Evolutionary conservation across 1,284 basidiomycete species (phyloP), one percentile per base, ranked within the genome.

Genomic region (Schizophyllum commune): DNA sequence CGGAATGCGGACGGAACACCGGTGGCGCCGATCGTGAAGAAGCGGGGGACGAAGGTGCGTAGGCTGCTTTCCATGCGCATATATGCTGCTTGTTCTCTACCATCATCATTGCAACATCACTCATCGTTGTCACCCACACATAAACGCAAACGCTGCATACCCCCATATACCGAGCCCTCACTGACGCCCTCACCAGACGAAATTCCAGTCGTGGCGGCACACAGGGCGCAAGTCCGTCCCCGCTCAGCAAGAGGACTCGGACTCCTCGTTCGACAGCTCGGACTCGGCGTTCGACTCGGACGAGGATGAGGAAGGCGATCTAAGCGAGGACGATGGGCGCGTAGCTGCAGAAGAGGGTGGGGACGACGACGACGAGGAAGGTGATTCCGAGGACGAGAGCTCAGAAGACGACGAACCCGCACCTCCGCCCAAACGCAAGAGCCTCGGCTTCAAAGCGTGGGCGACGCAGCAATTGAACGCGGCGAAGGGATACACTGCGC

Each of bases 401-500:
- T 60, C 65, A 54, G 68, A 67, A 32, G 66, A 64, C 27, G 65
- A 65, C 33, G 68, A 67, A 8, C 58, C 32, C 64, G 20, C 53
- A 3, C 53, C 53, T 5, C 53, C 27, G 53, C 9, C 9, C 53
- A 27, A 21, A 19, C 53, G 20, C 27, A 27, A 66, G 51, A 81
- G 76, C 65, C 67, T 79, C 4, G 82, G 82, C 6, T 96, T 95
- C 82, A 95, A 95, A 70, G 79, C 84, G 54, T 96, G 94, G 93
- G 94, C 93, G 0, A 72, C 86, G 66, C 82, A 88, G 60, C 92
- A 95, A 64, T 77, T 93, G 55, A 82, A 77, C 63, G 71, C 73
- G 4, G 83, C 81, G 8, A 88, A 88, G 69, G 78, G 79, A 17
- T 82, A 86, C 62, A 75, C 68, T 55, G 32, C 65, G 58, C 62